Base-by-base conservation (phyloP, 495 filamentous ascomycete genomes). In the Podospora australis region DNA sequence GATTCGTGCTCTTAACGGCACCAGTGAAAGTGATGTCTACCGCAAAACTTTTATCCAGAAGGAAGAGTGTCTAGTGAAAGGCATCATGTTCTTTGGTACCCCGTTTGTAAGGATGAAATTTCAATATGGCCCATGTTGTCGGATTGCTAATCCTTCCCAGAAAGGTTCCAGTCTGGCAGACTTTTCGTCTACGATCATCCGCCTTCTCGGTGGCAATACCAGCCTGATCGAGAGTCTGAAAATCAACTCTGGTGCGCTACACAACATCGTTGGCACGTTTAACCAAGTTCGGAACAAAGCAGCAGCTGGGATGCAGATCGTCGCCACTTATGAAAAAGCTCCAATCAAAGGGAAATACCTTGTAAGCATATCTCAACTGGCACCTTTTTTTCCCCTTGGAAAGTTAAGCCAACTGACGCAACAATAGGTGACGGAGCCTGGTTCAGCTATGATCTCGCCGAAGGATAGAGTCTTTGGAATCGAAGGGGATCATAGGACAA, bases 81-180 rank as follows among this genome's bases (percentile, higher is more conserved):
- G 52, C 1, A 36, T 54, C 19, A 50, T 54, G 39, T 54, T 54
- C 26, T 55, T 55, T 16, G 52, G 48, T 25, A 55, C 47, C 13
- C 52, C 48, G 19, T 51, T 55, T 36, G 51, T 47, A 17, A 51
- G 48, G 35, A 10, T n/a, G 5, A 20, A 19, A 16, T 13, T 21
- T 3, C 39, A 6, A 29, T 11, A 29, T 6, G 6, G 24, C 46
- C 47, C 9, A 54, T 54, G 47, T 29, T 29, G 26, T 29, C 26
- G 11, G 11, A 29, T 11, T 11, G 6, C 26, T 29, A 29, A 29
- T 29, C 11, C 6, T 29, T 11, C 6, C 6, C 26, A 29, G 26
- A 11, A 29, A 11, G 26, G 26, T 11, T 29, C 26, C 26, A 29
- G 11, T 6, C 26, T 29, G 6, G 26, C 26, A 29, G 26, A 29